A percentile compares a stretch with the other conserved stretches of the same genome.
Evolutionary conservation across 1,139 yeast species (phyloP).

Genomic region (Spencermartinsiella ligniputridi): DNA sequence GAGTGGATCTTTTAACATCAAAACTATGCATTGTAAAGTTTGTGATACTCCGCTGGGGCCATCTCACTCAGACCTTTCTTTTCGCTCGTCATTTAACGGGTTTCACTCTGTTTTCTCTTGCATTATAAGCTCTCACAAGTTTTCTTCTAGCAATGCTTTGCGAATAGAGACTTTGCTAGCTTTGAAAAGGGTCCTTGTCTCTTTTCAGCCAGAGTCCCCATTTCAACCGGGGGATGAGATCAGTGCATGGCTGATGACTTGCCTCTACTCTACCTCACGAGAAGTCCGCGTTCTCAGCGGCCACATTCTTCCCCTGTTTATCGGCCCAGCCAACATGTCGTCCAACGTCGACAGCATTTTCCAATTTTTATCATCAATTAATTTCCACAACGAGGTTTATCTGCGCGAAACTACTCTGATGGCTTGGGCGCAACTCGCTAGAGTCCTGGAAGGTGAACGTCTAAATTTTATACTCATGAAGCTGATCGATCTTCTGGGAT

Average conservation of each 20-base stretch:
- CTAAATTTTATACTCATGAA: slow-evolving; percentile 56
- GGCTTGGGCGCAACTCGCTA: slow-evolving; percentile 59
- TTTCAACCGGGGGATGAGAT: slow-evolving; percentile 18
- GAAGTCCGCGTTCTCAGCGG: slow-evolving; percentile 26
- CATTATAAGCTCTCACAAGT: slow-evolving; percentile 15
- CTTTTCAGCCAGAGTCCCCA: slow-evolving; percentile 18
- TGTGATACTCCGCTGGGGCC: slow-evolving; percentile 2
- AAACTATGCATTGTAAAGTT: slow-evolving; percentile 1
- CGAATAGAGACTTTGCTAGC: slow-evolving; percentile 19
- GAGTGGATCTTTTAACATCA: slow-evolving; percentile 1
- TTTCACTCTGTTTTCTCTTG: slow-evolving; percentile 11
- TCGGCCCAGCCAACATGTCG: slow-evolving; percentile 9
- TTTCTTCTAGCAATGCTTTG: slow-evolving; percentile 15
- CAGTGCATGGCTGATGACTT: slow-evolving; percentile 28
- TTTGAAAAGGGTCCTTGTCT: slow-evolving; percentile 17
- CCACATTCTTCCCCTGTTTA: slow-evolving; percentile 22
- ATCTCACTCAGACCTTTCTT: slow-evolving; percentile 2
- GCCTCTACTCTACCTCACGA: slow-evolving; percentile 26
- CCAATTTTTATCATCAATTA: slow-evolving; percentile 16
- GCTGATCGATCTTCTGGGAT: slow-evolving; percentile 57
- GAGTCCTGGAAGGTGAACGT: slow-evolving; percentile 56
- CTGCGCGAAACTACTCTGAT: slow-evolving; percentile 60
- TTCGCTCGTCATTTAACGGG: slow-evolving; percentile 5
- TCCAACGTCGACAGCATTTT: slow-evolving; percentile 15
- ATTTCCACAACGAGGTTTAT: slow-evolving; percentile 29